phyloP scores from a whole-genome alignment of 441 rosid genomes.

The Jatropha podagrica region DNA sequence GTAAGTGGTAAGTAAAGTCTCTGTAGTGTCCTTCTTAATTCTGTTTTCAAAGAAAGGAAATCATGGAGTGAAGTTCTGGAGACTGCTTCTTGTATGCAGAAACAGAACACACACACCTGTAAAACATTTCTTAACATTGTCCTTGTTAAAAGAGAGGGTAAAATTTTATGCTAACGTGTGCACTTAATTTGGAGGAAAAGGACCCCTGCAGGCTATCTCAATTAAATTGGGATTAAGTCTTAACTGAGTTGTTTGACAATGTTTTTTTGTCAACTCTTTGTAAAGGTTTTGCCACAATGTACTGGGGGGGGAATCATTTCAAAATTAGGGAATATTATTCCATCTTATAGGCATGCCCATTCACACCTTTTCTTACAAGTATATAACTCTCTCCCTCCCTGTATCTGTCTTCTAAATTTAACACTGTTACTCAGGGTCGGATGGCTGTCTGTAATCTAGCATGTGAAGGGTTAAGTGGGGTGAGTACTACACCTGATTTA shows the following conservation, averaged over 20 bases:
- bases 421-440: slow-evolving; percentile 45
- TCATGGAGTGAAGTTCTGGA: neutral
- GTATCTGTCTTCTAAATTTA: neutral
- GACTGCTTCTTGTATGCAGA: neutral
- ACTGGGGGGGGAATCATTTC: neutral
- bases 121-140: neutral
- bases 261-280: neutral
- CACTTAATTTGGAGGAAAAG: neutral
- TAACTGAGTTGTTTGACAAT: neutral
- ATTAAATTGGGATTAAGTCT: neutral
- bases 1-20: neutral
- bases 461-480: slow-evolving; percentile 54
- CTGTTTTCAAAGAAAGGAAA: neutral
- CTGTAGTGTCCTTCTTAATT: neutral
- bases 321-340: neutral
- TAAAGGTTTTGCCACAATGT: neutral
- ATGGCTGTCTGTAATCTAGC: slow-evolving; percentile 60
- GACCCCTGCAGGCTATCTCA: neutral
- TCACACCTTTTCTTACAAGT: neutral
- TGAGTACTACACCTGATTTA: slow-evolving; percentile 43
- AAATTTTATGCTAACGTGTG: neutral
- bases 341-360: neutral
- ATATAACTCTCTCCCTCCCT: neutral
- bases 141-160: neutral
- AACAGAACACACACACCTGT: neutral